Conservation (phyloP, 345 rosid species). For the Hibiscus trionum region DNA sequence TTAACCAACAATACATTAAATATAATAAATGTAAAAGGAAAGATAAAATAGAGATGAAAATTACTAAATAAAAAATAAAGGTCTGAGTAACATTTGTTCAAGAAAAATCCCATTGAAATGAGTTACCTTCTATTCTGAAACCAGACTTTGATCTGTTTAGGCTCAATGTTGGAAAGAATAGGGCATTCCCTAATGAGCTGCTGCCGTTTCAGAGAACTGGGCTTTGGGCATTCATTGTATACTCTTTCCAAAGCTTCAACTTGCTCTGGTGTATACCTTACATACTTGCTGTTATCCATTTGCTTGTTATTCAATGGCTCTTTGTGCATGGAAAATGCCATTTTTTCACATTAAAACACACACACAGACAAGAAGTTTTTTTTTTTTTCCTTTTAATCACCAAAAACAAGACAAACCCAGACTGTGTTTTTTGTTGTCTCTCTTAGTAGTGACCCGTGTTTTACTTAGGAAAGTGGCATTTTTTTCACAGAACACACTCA, state of each 20-base stretch:
- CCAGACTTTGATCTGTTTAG: constrained; percentile 19
- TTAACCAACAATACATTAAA: not conserved
- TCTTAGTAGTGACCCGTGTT: too few species aligned
- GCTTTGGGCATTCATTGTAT: constrained; percentile 71
- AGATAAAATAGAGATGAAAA: not conserved
- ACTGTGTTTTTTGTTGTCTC: not conserved
- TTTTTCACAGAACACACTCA: not conserved
- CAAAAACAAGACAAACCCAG: constrained; percentile 9
- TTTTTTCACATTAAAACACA: not conserved
- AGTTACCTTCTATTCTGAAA: constrained; percentile 15
- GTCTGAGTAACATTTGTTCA: too few species aligned
- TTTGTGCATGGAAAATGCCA: constrained; percentile 34
- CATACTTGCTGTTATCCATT: constrained; percentile 63
- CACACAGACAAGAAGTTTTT: not conserved
- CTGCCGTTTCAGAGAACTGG: constrained; percentile 63
- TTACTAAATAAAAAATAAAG: not conserved
- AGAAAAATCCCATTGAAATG: not conserved
- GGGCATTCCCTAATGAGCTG: constrained; percentile 64
- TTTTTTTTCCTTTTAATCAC: not conserved
- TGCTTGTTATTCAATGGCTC: constrained; percentile 27
- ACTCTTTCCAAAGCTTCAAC: constrained; percentile 78
- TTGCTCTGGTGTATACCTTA: constrained; percentile 70
- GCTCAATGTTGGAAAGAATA: constrained; percentile 16
- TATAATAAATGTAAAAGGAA: not conserved
- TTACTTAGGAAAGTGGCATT: constrained; percentile 24